These are phyloP conservation scores for Crithidia fasciculata DNA, from an alignment of 208 protist species.

Conservation along the genomic window DNA sequence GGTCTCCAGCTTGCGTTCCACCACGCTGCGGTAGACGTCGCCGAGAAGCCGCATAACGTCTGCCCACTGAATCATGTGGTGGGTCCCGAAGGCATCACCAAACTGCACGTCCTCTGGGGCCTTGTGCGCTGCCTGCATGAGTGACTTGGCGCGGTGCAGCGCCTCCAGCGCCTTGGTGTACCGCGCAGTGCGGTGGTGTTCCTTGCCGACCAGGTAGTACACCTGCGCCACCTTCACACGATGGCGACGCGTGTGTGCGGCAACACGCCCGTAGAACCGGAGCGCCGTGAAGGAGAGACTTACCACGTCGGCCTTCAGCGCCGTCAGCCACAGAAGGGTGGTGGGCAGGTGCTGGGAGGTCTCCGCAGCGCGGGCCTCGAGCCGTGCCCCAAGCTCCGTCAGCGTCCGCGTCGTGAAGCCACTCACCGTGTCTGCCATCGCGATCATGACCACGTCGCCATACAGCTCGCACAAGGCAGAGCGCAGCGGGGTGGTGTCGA, in stretches of 20 bases:
- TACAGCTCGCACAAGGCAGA: constrained; percentile 71
- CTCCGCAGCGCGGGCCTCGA: constrained; percentile 39
- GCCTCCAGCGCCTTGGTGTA: constrained; percentile 87
- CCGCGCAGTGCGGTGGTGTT: constrained; percentile 63
- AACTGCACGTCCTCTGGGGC: constrained; percentile 43
- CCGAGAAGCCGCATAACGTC: constrained; percentile 61
- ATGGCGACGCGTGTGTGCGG: constrained; percentile 47
- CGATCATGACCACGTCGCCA: constrained; percentile 72
- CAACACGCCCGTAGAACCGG: constrained; percentile 67
- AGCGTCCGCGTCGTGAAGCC: constrained; percentile 66
- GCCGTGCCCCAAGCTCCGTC: constrained; percentile 48
- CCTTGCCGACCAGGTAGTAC: constrained; percentile 71
- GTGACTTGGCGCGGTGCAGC: constrained; percentile 64
- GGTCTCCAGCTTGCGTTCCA: constrained; percentile 42
- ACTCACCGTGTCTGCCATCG: constrained; percentile 61
- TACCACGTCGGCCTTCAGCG: constrained; percentile 57
- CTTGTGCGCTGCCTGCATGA: constrained; percentile 55
- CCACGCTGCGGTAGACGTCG: constrained; percentile 66
- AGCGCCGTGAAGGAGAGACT: constrained; percentile 79
- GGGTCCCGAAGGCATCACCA: constrained; percentile 51
- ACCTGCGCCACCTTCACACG: constrained; percentile 69
- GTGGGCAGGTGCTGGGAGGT: constrained; percentile 29
- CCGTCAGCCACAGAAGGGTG: constrained; percentile 63
- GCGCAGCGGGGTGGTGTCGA: constrained; percentile 47
- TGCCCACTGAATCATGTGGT: constrained; percentile 33